Conservation (phyloP, 2,329 filamentous ascomycete species). For the Calonectria fujianensis region DNA sequence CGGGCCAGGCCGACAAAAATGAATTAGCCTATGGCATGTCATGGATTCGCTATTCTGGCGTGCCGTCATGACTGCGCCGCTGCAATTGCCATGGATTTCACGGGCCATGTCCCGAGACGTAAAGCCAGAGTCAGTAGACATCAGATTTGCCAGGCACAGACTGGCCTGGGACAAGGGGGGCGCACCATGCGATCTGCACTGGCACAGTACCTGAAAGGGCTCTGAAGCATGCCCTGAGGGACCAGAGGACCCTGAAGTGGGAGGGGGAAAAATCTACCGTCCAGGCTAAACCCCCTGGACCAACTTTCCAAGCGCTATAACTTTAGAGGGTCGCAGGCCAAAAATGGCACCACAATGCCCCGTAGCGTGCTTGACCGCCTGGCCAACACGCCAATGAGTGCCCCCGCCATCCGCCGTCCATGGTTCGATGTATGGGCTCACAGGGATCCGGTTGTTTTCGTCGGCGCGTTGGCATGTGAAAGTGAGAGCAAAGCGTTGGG, state of each 20-base stretch:
- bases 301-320: constrained; percentile 13
- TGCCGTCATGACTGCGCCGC: constrained; percentile 27
- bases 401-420: constrained; percentile 30
- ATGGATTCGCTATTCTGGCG: constrained; percentile 34
- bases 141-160: constrained; percentile 17
- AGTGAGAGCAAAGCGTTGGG: constrained; percentile 38
- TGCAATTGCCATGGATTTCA: constrained; percentile 34
- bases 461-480: constrained; percentile 38
- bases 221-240: not conserved
- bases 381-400: constrained; percentile 30
- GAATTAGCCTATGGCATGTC: constrained; percentile 34
- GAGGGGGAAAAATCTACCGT: not conserved
- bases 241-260: constrained; percentile 10
- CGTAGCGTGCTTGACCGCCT: constrained; percentile 41
- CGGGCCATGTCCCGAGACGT: constrained; percentile 29
- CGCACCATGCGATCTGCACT: constrained; percentile 18
- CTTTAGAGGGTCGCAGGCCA: constrained; percentile 24
- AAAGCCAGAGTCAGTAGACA: constrained; percentile 25
- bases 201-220: not conserved
- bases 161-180: constrained; percentile 6
- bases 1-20: constrained; percentile 34
- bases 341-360: constrained; percentile 40
- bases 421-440: constrained; percentile 45
- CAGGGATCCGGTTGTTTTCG: constrained; percentile 41
- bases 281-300: constrained; percentile 29